Conservation (phyloP, 2,329 filamentous ascomycete genomes). For the Alternaria viburni region DNA sequence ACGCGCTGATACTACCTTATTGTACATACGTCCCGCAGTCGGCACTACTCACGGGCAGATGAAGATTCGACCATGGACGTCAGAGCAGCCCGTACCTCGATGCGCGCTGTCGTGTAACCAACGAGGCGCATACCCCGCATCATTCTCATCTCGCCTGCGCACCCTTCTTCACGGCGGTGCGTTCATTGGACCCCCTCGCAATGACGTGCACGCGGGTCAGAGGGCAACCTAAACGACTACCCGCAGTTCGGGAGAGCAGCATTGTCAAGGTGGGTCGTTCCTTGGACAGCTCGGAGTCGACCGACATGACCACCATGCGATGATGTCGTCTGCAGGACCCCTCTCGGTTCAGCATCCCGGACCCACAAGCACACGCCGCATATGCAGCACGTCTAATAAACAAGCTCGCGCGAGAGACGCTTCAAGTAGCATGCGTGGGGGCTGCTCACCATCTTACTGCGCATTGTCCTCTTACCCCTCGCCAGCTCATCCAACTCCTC, state of each 20-base stretch:
- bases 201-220: conserved; percentile 27
- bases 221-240: conserved; percentile 19
- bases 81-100: neutral
- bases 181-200: conserved; percentile 5
- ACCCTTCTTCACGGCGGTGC: conserved; percentile 8
- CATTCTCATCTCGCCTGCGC: conserved; percentile 17
- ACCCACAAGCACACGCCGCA: conserved; percentile 20
- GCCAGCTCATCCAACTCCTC: conserved; percentile 34
- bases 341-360: conserved; percentile 11
- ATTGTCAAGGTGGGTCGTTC: conserved; percentile 2
- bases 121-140: conserved; percentile 29
- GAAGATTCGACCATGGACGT: neutral
- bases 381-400: conserved; percentile 23
- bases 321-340: conserved; percentile 9
- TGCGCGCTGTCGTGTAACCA: conserved; percentile 15
- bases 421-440: conserved; percentile 12
- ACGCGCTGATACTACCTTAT: conserved; percentile 8
- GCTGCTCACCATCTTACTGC: conserved; percentile 4
- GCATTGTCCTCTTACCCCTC: conserved; percentile 18
- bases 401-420: conserved; percentile 32
- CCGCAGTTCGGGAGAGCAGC: conserved; percentile 15
- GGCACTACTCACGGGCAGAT: neutral
- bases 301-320: conserved; percentile 4
- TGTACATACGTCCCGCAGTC: neutral
- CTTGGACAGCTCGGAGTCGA: conserved; percentile 2